Evolutionary conservation across 2,329 filamentous ascomycete species (phyloP), one percentile per base, ranked within the genome.

Genomic region (Hawksworthiomyces lignivorus): DNA sequence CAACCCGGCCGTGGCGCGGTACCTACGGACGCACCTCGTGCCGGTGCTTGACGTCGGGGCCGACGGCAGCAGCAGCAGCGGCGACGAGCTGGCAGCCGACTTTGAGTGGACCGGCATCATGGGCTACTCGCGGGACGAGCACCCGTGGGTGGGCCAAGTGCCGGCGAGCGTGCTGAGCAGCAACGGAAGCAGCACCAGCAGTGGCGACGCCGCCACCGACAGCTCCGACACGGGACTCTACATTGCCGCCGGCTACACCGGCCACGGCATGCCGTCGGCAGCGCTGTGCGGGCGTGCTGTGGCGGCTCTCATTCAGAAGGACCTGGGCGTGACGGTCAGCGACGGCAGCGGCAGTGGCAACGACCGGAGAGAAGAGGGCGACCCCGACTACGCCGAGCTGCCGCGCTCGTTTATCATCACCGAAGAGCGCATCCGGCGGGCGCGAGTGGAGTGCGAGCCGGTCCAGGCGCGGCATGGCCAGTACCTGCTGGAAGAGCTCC

Each of bases 41-140:
- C 51, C 54, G 11, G 59, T 64, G 20, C 47, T 80, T 21, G 67
- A 69, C 47, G 52, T 76, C 15, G 50, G 45, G 15, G 39, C 26
- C 26, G 40, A 39, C 29, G 28, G 27, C 36, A 27, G 50, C 48
- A n/a, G 48, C 41, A 3, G 18, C 9, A 19, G 15, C 17, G 4
- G 24, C 18, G 56, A 68, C 24, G 62, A 68, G 33, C 59, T 85
- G 17, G 54, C 62, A 18, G 69, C 73, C 9, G 61, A 72, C 22
- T 76, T 73, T 55, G 77, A 84, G 55, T 90, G 85, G 85, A 85
- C 82, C 2, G 85, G 85, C 0, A 83, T 88, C 50, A 89, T 88
- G 84, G 84, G 81, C 0, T 88, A 78, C 59, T 79, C 75, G 22
- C 65, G 77, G 7, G 85, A 89, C 56, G 65, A 71, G 0, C 59